Conservation (phyloP, 192 early-diverging fungal genomes). For the Coemansia sp. region DNA sequence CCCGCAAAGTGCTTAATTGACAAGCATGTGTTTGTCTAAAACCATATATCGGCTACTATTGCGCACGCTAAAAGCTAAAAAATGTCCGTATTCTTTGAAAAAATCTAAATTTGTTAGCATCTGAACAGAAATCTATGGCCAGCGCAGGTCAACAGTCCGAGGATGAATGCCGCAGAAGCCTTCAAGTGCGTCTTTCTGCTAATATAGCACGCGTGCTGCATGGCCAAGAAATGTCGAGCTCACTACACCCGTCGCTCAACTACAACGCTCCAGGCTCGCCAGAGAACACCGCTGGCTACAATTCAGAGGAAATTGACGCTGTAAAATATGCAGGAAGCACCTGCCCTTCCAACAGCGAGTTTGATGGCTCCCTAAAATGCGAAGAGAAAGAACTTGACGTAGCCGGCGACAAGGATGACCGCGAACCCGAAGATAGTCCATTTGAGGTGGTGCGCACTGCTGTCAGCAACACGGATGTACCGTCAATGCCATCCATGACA, state of each 20-base stretch:
- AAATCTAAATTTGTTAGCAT: too few species aligned
- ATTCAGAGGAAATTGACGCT: not conserved
- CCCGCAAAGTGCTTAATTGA: too few species aligned
- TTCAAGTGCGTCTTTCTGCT: not conserved
- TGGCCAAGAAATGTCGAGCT: not conserved
- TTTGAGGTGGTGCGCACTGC: slow-evolving; percentile 68
- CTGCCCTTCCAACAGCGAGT: slow-evolving; percentile 18
- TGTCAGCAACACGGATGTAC: slow-evolving; percentile 64
- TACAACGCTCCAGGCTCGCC: not conserved
- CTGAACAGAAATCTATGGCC: too few species aligned
- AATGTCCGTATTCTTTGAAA: not conserved
- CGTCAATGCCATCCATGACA: slow-evolving; percentile 63
- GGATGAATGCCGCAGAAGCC: not conserved
- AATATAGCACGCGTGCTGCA: not conserved
- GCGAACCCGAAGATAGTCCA: slow-evolving; percentile 46
- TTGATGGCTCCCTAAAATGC: slow-evolving; percentile 2
- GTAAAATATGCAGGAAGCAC: slow-evolving; percentile 17
- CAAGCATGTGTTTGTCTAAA: not conserved
- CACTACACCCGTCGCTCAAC: not conserved
- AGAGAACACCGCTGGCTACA: slow-evolving; percentile 1
- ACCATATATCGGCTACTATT: not conserved
- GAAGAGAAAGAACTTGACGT: slow-evolving; percentile 5
- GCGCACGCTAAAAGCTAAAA: not conserved
- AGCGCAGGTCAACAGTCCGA: not conserved
- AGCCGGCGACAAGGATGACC: not conserved